Conservation (phyloP, 2,329 filamentous ascomycete genomes). For the Ascosphaera apis region DNA sequence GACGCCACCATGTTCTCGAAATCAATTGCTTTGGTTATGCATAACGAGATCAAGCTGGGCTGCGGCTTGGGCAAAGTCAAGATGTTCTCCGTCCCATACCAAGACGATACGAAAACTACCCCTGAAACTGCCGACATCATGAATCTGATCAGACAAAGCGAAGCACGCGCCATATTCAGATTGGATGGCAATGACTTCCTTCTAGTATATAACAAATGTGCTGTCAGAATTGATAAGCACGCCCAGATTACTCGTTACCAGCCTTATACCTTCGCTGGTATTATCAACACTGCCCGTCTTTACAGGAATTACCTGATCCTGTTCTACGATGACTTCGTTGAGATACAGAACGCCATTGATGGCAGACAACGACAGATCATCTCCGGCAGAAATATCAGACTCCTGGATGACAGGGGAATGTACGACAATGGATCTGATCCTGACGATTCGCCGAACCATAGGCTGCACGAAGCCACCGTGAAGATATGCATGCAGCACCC, state of each 20-base stretch:
- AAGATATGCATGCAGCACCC: slow-evolving; percentile 95
- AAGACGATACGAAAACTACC: slow-evolving; percentile 56
- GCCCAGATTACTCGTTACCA: slow-evolving; percentile 84
- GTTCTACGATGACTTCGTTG: slow-evolving; percentile 90
- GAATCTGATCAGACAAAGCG: slow-evolving; percentile 33
- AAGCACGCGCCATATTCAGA: slow-evolving; percentile 72
- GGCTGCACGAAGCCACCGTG: slow-evolving; percentile 36
- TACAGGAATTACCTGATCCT: slow-evolving; percentile 79
- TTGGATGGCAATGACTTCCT: slow-evolving; percentile 83
- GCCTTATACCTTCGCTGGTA: slow-evolving; percentile 98
- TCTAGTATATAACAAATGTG: slow-evolving; percentile 83
- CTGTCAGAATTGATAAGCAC: slow-evolving; percentile 95
- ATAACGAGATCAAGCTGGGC: background rate
- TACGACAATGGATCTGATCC: slow-evolving; percentile 34
- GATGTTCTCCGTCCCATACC: slow-evolving; percentile 7
- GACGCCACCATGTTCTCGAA: background rate
- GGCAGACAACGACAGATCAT: slow-evolving; percentile 86
- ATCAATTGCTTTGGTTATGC: background rate
- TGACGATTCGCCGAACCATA: slow-evolving; percentile 9
- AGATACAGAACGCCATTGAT: slow-evolving; percentile 91
- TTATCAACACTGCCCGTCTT: slow-evolving; percentile 65
- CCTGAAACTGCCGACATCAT: slow-evolving; percentile 79
- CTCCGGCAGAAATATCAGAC: slow-evolving; percentile 68
- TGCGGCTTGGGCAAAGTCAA: background rate
- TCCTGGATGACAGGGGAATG: slow-evolving; percentile 58